Percentiles rank a stretch among this genome's conserved stretches.
Evolutionary conservation across 2,329 filamentous ascomycete species (phyloP).

Genomic region (Penicillium verrucosum): DNA sequence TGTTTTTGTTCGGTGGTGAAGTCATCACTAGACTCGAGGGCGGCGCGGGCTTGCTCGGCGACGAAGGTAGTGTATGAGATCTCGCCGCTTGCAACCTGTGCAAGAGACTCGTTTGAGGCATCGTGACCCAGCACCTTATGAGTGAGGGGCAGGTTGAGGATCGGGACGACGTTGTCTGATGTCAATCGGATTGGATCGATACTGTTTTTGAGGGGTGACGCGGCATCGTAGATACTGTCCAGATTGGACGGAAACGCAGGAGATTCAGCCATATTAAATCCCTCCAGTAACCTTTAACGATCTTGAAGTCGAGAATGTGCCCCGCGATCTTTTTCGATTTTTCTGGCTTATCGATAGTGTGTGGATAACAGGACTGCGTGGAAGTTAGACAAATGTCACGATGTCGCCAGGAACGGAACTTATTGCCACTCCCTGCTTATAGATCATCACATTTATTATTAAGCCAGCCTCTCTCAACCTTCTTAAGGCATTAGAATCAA

Average conservation of each 20-base stretch:
- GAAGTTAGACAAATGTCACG: neutral
- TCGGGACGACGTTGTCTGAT: constrained; percentile 32
- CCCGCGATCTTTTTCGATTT: constrained; percentile 28
- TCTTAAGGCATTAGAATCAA: neutral
- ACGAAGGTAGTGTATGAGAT: constrained; percentile 39
- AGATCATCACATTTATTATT: neutral
- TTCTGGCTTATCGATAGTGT: constrained; percentile 29
- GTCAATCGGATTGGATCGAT: constrained; percentile 38
- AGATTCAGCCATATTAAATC: constrained; percentile 27
- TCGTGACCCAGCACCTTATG: constrained; percentile 40
- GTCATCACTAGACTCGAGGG: constrained; percentile 21
- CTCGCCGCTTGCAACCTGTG: constrained; percentile 31
- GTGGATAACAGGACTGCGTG: constrained; percentile 15
- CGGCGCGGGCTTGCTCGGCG: constrained; percentile 30
- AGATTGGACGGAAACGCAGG: constrained; percentile 27
- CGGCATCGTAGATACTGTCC: constrained; percentile 33
- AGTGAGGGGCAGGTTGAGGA: constrained; percentile 38
- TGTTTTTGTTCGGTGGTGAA: constrained; percentile 29
- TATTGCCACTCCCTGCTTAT: constrained; percentile 3
- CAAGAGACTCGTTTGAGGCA: constrained; percentile 25
- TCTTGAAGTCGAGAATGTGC: constrained; percentile 17
- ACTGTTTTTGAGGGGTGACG: constrained; percentile 24
- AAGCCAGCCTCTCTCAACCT: neutral
- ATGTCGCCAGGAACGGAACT: neutral
- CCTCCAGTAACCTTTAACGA: constrained; percentile 4